Evolutionary conservation across 2,329 filamentous ascomycete species (phyloP), one percentile per base, ranked within the genome.

Genomic region (Calonectria hongkongensis): DNA sequence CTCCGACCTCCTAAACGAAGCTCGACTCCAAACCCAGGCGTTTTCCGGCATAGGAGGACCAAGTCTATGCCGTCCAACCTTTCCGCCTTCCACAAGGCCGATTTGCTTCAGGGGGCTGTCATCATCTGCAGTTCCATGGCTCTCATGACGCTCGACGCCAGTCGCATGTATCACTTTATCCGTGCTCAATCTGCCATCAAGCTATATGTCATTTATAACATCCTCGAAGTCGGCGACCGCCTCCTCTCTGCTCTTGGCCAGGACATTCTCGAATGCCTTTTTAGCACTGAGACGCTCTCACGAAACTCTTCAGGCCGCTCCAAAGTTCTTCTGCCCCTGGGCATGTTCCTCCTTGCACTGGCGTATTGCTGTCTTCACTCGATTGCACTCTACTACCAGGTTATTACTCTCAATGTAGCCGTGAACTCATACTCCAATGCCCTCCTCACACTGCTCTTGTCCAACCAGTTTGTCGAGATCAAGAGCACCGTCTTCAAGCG

Each of bases 381-480:
- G 0, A 92, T 95, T 0, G 93, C 95, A 0, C 88, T 99, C 0
- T 98, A 99, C 84, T 98, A 98, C 83, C 97, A 99, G 81, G 96
- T 98, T 77, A 98, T 99, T 79, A 98, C 97, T 0, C 90, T 99
- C 67, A 99, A 99, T 75, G 97, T 99, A 4, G 97, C 97, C 0
- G 96, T 99, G 79, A 99, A 99, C 84, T 98, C 96, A 0, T 99
- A 99, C 84, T 98, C 96, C 0, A 99, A 99, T 81, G 96, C 97
- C 0, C 88, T 99, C 5, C 88, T 99, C 41, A 98, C 97, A 0
- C 90, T 99, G 0, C 88, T 99, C 2, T 91, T 99, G 82, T 98
- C 96, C 8, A 99, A 98, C 81, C 97, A 99, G 81, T 99, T 99
- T 80, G 97, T 99, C 51, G 97, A 99, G 85, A 98, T 99, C 88